These are phyloP conservation scores for Elongisporangium senticosum DNA, from an alignment of 352 stramenopile genomes.

Conservation along the genomic window DNA sequence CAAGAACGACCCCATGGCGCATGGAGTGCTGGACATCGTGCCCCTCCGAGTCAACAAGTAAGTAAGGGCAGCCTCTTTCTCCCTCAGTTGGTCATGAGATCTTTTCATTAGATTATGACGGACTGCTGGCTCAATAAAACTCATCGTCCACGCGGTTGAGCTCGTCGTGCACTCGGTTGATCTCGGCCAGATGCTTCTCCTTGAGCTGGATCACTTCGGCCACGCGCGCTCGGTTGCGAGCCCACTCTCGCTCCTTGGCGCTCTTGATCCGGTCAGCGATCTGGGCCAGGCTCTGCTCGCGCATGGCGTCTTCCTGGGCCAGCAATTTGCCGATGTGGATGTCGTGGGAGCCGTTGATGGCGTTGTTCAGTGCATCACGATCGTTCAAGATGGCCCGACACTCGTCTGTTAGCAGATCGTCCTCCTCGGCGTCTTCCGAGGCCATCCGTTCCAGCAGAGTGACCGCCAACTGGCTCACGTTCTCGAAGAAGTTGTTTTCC, in stretches of 20 bases:
- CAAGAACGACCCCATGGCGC: constrained; percentile 80
- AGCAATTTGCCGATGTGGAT: constrained; percentile 89
- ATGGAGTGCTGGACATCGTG: constrained; percentile 53
- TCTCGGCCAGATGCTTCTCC: constrained; percentile 61
- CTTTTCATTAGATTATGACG: too few species aligned
- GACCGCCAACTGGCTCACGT: constrained; percentile 74
- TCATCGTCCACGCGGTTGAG: constrained; percentile 75
- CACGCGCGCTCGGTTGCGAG: constrained; percentile 64
- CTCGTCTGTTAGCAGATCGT: constrained; percentile 74
- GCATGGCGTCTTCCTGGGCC: constrained; percentile 79
- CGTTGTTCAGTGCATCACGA: constrained; percentile 77
- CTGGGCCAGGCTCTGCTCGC: constrained; percentile 71
- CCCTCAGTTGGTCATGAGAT: too few species aligned
- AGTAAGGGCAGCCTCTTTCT: too few species aligned
- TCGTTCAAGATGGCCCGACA: constrained; percentile 79
- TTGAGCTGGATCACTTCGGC: constrained; percentile 72
- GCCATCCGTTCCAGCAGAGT: constrained; percentile 71
- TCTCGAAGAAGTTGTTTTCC: constrained; percentile 90
- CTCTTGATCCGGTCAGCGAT: constrained; percentile 57
- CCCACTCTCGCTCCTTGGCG: constrained; percentile 64
- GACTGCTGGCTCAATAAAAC: constrained; percentile 37
- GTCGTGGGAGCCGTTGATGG: constrained; percentile 88
- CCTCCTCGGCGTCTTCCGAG: constrained; percentile 70
- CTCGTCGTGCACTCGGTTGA: constrained; percentile 60
- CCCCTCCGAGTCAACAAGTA: constrained; percentile 14